Conservation (phyloP, 1,139 yeast species). For the Hyphopichia burtonii region DNA sequence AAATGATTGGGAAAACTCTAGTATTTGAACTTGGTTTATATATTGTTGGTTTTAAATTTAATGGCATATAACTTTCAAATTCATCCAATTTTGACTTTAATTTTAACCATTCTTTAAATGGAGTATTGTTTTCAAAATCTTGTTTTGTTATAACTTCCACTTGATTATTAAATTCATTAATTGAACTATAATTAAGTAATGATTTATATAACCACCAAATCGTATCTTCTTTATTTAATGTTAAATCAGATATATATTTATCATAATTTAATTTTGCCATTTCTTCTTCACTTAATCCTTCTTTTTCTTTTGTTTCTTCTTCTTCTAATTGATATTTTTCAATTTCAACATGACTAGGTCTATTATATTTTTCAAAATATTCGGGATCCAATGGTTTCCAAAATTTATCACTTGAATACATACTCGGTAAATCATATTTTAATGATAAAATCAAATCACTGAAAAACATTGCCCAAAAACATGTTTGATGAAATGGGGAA, state of each 20-base stretch:
- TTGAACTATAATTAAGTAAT: constrained; percentile 24
- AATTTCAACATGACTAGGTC: constrained; percentile 4
- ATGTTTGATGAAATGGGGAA: constrained; percentile 31
- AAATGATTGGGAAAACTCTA: constrained; percentile 29
- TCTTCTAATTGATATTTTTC: neutral
- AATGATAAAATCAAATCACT: constrained; percentile 37
- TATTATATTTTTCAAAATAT: constrained; percentile 18
- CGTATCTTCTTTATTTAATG: constrained; percentile 17
- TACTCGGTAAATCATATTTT: constrained; percentile 29
- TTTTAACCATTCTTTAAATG: constrained; percentile 27
- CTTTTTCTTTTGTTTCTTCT: neutral
- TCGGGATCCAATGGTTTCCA: constrained; percentile 35
- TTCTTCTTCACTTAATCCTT: neutral
- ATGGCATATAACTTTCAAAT: constrained; percentile 30
- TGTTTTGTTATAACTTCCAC: constrained; percentile 25
- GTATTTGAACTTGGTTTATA: constrained; percentile 23
- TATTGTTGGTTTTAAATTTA: constrained; percentile 29
- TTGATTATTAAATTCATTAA: constrained; percentile 29
- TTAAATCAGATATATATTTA: constrained; percentile 4
- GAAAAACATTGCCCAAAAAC: constrained; percentile 37
- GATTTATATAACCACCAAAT: constrained; percentile 42
- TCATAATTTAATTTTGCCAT: neutral
- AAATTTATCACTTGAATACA: constrained; percentile 28
- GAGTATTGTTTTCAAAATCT: constrained; percentile 21
- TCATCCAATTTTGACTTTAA: constrained; percentile 26